Evolutionary conservation across 495 filamentous ascomycete species (phyloP).

Genomic region (Neurospora tetrasperma): DNA sequence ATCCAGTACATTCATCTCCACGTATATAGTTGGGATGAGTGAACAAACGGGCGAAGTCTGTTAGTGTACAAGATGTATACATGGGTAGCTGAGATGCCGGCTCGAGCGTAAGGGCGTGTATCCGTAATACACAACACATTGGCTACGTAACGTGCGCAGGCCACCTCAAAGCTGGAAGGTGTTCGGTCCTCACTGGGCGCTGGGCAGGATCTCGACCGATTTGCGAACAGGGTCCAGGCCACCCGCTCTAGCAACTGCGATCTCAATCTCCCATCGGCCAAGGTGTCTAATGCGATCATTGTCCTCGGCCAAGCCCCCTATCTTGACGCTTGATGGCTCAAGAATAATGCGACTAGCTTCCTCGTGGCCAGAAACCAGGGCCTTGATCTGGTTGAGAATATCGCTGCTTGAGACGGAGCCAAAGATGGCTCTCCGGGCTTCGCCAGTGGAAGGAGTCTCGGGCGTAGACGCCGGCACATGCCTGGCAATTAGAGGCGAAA

Average conservation of each 20-base stretch:
- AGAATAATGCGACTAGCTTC: slow-evolving; percentile 25
- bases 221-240: slow-evolving; percentile 20
- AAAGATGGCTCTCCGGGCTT: slow-evolving; percentile 22
- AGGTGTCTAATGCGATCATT: slow-evolving; percentile 30
- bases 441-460: background rate
- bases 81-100: background rate
- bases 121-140: background rate
- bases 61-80: background rate
- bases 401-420: slow-evolving; percentile 32
- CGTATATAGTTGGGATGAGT: background rate
- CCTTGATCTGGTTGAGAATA: slow-evolving; percentile 23
- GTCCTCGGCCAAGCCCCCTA: slow-evolving; percentile 23
- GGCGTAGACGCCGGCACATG: background rate
- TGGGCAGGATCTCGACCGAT: slow-evolving; percentile 23
- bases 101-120: background rate
- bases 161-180: background rate
- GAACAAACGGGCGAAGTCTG: background rate
- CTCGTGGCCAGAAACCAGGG: slow-evolving; percentile 14
- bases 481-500: slow-evolving; percentile 16
- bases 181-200: background rate
- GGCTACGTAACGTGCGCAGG: background rate
- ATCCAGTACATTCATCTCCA: background rate
- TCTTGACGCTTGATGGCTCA: slow-evolving; percentile 20
- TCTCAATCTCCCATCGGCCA: slow-evolving; percentile 28
- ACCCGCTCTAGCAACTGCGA: slow-evolving; percentile 11